These are phyloP conservation scores for Cryptococcus sp. DNA, from an alignment of 1,284 basidiomycete species.

Conservation along the genomic window DNA sequence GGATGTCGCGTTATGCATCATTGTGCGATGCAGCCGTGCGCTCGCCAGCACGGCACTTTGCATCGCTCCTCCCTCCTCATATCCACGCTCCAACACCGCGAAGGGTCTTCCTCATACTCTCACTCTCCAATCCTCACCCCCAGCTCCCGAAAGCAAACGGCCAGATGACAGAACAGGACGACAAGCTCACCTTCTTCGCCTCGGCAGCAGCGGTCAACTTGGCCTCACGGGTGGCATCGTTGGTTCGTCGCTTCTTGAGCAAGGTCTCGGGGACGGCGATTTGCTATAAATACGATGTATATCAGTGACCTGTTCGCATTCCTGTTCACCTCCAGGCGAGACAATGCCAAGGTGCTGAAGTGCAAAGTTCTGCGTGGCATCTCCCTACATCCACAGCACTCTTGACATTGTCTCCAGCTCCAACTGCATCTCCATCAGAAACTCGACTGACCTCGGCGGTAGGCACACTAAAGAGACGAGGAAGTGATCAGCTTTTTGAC, in stretches of 20 bases:
- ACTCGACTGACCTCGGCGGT: slow-evolving; percentile 43
- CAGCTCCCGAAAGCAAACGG: not conserved
- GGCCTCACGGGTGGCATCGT: slow-evolving; percentile 96
- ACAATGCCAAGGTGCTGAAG: not conserved
- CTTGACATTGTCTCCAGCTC: not conserved
- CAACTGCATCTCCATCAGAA: not conserved
- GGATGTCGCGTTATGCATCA: slow-evolving; percentile 76
- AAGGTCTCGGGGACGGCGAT: slow-evolving; percentile 96
- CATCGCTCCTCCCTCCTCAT: not conserved
- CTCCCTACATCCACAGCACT: not conserved
- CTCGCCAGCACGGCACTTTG: not conserved
- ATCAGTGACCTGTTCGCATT: slow-evolving; percentile 9
- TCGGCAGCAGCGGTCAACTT: slow-evolving; percentile 81
- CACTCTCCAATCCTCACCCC: slow-evolving; percentile 3
- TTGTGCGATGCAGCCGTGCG: slow-evolving; percentile 26
- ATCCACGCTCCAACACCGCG: not conserved
- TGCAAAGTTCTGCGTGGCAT: not conserved
- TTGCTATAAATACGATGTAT: slow-evolving; percentile 32
- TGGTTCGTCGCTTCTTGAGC: slow-evolving; percentile 99
- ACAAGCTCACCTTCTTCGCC: slow-evolving; percentile 83
- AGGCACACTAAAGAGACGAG: slow-evolving; percentile 33
- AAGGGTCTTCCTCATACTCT: not conserved
- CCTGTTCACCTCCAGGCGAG: not conserved
- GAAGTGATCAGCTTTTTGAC: not conserved
- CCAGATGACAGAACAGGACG: slow-evolving; percentile 1